These are phyloP conservation scores for Mycena citricolor DNA, from an alignment of 1,284 basidiomycete genomes.

Conservation along the genomic window DNA sequence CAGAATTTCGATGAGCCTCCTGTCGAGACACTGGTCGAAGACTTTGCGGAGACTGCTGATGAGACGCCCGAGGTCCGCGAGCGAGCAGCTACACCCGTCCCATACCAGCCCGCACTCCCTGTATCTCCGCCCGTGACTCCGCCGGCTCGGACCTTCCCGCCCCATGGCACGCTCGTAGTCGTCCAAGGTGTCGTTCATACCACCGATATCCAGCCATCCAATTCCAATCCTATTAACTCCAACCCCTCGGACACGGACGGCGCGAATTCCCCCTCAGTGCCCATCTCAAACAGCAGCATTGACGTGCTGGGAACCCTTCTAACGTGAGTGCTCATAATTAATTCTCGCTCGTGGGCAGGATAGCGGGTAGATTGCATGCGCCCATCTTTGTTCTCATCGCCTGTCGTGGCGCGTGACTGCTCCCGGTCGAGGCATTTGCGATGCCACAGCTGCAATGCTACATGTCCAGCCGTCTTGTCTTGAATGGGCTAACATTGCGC, in stretches of 20 bases:
- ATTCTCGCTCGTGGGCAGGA: too few species aligned
- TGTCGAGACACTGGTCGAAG: slow-evolving; percentile 1
- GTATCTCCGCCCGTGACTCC: slow-evolving; percentile 23
- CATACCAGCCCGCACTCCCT: slow-evolving; percentile 1
- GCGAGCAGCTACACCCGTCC: neutral
- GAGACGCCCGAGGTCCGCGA: too few species aligned
- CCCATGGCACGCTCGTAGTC: slow-evolving; percentile 73
- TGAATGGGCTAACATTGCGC: too few species aligned
- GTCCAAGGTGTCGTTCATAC: slow-evolving; percentile 82
- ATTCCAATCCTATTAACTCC: slow-evolving; percentile 16
- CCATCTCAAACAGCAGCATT: slow-evolving; percentile 51
- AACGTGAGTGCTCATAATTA: slow-evolving; percentile 51
- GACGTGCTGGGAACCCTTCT: slow-evolving; percentile 79
- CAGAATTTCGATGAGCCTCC: too few species aligned
- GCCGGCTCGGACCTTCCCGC: slow-evolving; percentile 52
- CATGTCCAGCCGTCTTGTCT: too few species aligned
- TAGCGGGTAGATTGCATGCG: too few species aligned
- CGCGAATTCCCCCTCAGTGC: slow-evolving; percentile 7
- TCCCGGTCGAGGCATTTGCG: too few species aligned
- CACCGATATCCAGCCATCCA: slow-evolving; percentile 52
- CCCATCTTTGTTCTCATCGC: too few species aligned
- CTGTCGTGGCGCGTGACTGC: too few species aligned
- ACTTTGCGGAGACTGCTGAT: too few species aligned
- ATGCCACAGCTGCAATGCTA: too few species aligned
- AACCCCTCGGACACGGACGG: slow-evolving; percentile 15